Conservation (phyloP, 495 filamentous ascomycete genomes). For the Cercophora samala region DNA sequence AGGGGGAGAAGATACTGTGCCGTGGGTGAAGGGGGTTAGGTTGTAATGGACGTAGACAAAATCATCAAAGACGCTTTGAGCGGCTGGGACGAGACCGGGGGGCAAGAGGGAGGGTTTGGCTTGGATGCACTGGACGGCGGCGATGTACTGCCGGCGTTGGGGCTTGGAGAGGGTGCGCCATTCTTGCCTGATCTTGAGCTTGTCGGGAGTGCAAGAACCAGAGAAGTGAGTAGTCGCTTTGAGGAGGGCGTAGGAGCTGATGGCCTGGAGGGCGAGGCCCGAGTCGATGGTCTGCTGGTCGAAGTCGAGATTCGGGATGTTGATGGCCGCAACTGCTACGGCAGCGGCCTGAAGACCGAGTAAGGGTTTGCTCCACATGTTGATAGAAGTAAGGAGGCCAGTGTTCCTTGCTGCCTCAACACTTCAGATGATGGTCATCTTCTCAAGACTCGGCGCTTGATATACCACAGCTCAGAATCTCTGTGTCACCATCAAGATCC, state of each 20-base stretch:
- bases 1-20: constrained; percentile 28
- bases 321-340: constrained; percentile 13
- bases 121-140: constrained; percentile 63
- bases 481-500: neutral
- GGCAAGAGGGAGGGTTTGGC: constrained; percentile 43
- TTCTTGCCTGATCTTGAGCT: constrained; percentile 30
- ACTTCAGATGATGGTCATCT: too few relatives aligned
- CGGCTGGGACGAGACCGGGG: constrained; percentile 29
- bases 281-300: constrained; percentile 26
- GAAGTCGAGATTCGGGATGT: constrained; percentile 16
- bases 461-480: neutral
- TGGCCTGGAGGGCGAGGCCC: constrained; percentile 23
- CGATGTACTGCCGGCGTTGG: constrained; percentile 57
- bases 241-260: constrained; percentile 23
- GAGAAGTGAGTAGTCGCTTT: constrained; percentile 16
- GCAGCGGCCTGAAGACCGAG: constrained; percentile 2
- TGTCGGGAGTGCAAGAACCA: constrained; percentile 20
- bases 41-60: constrained; percentile 61
- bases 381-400: too few relatives aligned
- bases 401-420: too few relatives aligned
- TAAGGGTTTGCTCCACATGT: constrained; percentile 9
- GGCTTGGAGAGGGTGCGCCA: constrained; percentile 38
- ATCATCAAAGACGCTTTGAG: constrained; percentile 53
- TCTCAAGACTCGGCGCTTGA: too few relatives aligned
- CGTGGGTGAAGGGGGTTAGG: constrained; percentile 59